Base-by-base conservation (phyloP, 306 rosid genomes). In the Phaseolus lunatus region DNA sequence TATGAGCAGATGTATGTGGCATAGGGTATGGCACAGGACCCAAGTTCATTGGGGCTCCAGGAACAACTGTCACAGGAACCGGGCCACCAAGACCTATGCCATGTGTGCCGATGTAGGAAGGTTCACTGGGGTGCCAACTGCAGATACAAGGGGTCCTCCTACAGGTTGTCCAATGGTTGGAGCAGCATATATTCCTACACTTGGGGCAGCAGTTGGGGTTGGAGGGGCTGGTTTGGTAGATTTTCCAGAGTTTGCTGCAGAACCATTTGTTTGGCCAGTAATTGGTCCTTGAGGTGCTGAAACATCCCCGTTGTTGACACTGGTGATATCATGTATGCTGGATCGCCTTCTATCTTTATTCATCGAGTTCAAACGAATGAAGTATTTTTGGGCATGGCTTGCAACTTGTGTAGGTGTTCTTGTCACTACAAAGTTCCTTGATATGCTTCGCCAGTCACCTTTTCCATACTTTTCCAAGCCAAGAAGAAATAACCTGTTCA, bases 371-470 rank as follows among this genome's bases (percentile, higher is more conserved):
- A 88, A 86, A 43, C 97, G 96, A 53, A 91, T 89, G 80, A 88
- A 89, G 81, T 93, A 93, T 64, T 93, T 93, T 47, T 93, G 97
- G 72, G 98, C 97, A 70, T 93, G 98, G 86, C 97, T 93, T 78
- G 98, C 98, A 44, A 93, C 97, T 82, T 93, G 98, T 3, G 98
- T 93, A 3, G 97, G 98, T 7, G 96, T 91, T 80, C 93, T 88
- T 41, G 97, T 91, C 56, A 91, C 96, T 52, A 93, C 98, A 77
- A 83, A 91, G 81, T 91, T 89, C 33, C 97, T 89, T 5, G 98
- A 93, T 88, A 93, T 93, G 58, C 97, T 89, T 73, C 92, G 86
- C 98, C 98, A 93, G 75, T 93, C 95, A 7, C 98, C 98, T 84
- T 91, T 87, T 58, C 97, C 98, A 39, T 89, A 91, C 68, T 91